Percentiles rank a stretch among this genome's conserved stretches.
phyloP scores from a whole-genome alignment of 2,329 filamentous ascomycete species.

The Diaporthe sp. region DNA sequence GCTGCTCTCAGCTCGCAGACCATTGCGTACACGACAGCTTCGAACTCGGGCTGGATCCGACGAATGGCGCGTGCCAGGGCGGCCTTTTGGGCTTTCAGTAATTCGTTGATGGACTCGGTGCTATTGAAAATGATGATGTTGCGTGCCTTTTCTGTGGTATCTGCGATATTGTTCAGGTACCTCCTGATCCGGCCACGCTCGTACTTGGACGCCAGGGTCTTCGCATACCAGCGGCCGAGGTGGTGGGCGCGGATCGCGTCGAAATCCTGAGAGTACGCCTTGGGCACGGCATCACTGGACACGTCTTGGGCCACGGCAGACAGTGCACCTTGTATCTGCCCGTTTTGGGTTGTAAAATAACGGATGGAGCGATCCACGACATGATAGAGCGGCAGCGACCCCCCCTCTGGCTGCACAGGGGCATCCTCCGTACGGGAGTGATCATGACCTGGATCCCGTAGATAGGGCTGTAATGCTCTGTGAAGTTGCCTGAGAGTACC shows the following conservation, averaged over 20 bases:
- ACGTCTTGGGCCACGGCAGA: neutral
- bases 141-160: neutral
- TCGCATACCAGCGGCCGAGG: neutral
- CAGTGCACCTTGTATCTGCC: neutral
- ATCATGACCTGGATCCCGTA: neutral
- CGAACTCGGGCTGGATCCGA: neutral
- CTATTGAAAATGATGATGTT: neutral
- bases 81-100: too few species aligned
- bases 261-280: rapidly evolving
- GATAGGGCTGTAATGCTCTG: neutral
- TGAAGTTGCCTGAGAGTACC: rapidly evolving
- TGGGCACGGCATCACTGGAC: neutral
- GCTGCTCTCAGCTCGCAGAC: neutral
- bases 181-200: neutral
- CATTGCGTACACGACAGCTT: neutral
- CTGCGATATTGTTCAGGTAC: neutral
- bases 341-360: rapidly evolving
- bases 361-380: neutral
- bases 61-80: rapidly evolving
- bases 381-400: neutral
- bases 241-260: neutral
- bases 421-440: neutral
- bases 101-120: rapidly evolving
- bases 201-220: neutral
- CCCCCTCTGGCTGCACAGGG: neutral